These are phyloP conservation scores for Ceratocystis huliohia DNA, from an alignment of 2,329 filamentous ascomycete species.

Conservation along the genomic window DNA sequence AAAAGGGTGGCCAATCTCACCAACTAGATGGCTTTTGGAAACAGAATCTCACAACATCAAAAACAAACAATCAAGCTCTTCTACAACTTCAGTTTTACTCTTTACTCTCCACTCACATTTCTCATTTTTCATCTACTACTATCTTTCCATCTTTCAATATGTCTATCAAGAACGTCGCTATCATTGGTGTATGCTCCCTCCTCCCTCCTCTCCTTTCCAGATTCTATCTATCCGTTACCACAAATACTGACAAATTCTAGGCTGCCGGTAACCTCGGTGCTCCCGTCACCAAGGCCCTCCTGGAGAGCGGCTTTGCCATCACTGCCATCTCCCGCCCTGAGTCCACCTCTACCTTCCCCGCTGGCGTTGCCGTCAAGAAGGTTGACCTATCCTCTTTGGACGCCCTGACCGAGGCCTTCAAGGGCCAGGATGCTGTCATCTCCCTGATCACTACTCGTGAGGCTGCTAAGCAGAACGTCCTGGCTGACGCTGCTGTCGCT, in stretches of 20 bases:
- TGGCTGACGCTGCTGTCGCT: slow-evolving; percentile 46
- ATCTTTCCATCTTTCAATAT: slow-evolving; percentile 10
- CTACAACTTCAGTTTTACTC: background rate
- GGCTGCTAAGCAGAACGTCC: slow-evolving; percentile 30
- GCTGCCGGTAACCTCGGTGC: slow-evolving; percentile 32
- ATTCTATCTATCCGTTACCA: background rate
- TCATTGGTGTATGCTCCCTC: slow-evolving; percentile 27
- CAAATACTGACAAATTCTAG: background rate
- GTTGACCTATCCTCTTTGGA: slow-evolving; percentile 38
- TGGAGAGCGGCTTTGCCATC: slow-evolving; percentile 35
- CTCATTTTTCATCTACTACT: background rate
- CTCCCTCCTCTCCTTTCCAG: background rate
- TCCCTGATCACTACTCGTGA: slow-evolving; percentile 28
- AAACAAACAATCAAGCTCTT: background rate
- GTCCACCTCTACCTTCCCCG: slow-evolving; percentile 29
- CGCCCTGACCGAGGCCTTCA: slow-evolving; percentile 39
- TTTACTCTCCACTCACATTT: background rate
- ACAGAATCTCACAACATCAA: background rate
- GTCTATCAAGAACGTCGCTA: slow-evolving; percentile 29
- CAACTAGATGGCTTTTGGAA: background rate
- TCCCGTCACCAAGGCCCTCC: slow-evolving; percentile 30
- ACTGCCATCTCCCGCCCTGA: slow-evolving; percentile 41
- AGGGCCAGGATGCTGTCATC: slow-evolving; percentile 46
- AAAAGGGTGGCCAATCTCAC: background rate
- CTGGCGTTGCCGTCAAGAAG: slow-evolving; percentile 32